phyloP scores from a whole-genome alignment of 1,284 basidiomycete species.

The Fomes fomentarius region DNA sequence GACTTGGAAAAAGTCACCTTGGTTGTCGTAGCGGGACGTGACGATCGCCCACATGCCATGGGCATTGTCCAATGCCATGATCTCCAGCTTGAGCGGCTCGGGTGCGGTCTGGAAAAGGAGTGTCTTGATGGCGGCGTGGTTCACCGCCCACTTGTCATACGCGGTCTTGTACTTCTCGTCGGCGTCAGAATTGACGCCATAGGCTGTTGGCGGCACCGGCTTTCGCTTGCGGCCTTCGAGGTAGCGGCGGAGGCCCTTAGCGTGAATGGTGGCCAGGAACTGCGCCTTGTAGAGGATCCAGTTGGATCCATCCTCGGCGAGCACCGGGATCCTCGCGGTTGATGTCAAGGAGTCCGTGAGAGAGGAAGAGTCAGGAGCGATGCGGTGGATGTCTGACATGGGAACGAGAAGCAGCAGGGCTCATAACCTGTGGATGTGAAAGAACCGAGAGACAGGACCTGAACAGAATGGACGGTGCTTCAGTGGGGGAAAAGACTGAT shows the following conservation, averaged over 20 bases:
- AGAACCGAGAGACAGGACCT: too few species aligned
- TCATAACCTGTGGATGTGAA: too few species aligned
- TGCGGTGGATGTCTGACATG: too few species aligned
- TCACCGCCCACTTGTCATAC: slow-evolving; percentile 12
- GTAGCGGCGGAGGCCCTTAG: slow-evolving; percentile 17
- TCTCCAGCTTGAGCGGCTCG: slow-evolving; percentile 15
- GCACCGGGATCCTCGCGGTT: slow-evolving; percentile 8
- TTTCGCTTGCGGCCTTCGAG: slow-evolving; percentile 7
- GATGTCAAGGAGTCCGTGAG: background rate
- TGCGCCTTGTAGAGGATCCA: slow-evolving; percentile 18
- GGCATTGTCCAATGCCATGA: background rate
- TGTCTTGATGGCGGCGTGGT: slow-evolving; percentile 13
- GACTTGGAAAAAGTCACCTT: slow-evolving; percentile 19
- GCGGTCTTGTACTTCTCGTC: slow-evolving; percentile 16
- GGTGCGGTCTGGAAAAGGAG: slow-evolving; percentile 14
- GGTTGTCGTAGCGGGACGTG: slow-evolving; percentile 9
- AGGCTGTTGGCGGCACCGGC: slow-evolving; percentile 1
- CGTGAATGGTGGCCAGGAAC: slow-evolving; percentile 7
- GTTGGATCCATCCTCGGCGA: slow-evolving; percentile 15
- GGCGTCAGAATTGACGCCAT: slow-evolving; percentile 13
- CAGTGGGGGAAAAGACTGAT: too few species aligned
- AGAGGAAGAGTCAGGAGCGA: too few species aligned
- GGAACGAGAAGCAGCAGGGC: too few species aligned
- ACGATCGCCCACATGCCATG: slow-evolving; percentile 5
- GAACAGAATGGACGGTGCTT: too few species aligned